These are phyloP conservation scores for Aspergillus chevalieri DNA, from an alignment of 2,329 filamentous ascomycete species.

Conservation along the genomic window DNA sequence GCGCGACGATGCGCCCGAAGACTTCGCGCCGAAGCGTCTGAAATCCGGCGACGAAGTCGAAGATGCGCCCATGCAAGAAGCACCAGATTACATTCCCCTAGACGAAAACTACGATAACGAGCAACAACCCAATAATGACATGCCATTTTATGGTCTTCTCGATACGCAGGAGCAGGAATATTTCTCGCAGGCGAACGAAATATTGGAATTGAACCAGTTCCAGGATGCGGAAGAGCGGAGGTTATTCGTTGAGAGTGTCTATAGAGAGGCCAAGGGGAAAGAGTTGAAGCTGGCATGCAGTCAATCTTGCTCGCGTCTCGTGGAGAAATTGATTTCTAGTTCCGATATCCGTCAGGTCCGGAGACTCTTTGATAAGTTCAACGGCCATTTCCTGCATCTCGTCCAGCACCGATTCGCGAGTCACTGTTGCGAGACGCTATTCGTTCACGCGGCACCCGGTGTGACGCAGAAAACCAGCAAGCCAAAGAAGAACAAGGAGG, in stretches of 20 bases:
- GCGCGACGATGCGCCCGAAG: slow-evolving; percentile 28
- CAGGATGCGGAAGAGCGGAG: slow-evolving; percentile 64
- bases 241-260: slow-evolving; percentile 73
- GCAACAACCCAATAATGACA: slow-evolving; percentile 40
- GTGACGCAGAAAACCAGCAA: slow-evolving; percentile 65
- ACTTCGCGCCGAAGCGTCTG: slow-evolving; percentile 32
- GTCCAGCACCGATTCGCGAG: slow-evolving; percentile 95
- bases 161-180: slow-evolving; percentile 93
- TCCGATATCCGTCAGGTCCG: slow-evolving; percentile 77
- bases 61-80: slow-evolving; percentile 16
- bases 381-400: slow-evolving; percentile 77
- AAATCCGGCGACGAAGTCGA: slow-evolving; percentile 23
- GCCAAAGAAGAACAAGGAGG: slow-evolving; percentile 34
- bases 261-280: slow-evolving; percentile 79
- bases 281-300: slow-evolving; percentile 94
- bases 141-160: slow-evolving; percentile 86
- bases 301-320: slow-evolving; percentile 86
- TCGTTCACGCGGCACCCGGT: slow-evolving; percentile 71
- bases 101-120: slow-evolving; percentile 21
- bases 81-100: slow-evolving; percentile 34
- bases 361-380: slow-evolving; percentile 76
- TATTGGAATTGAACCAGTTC: slow-evolving; percentile 87
- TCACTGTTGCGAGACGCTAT: slow-evolving; percentile 93
- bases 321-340: slow-evolving; percentile 84
- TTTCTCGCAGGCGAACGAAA: slow-evolving; percentile 81